Evolutionary conservation across 2,329 filamentous ascomycete genomes (phyloP), one percentile per base, ranked within the genome.

Genomic region (Neofusicoccum cordaticola): DNA sequence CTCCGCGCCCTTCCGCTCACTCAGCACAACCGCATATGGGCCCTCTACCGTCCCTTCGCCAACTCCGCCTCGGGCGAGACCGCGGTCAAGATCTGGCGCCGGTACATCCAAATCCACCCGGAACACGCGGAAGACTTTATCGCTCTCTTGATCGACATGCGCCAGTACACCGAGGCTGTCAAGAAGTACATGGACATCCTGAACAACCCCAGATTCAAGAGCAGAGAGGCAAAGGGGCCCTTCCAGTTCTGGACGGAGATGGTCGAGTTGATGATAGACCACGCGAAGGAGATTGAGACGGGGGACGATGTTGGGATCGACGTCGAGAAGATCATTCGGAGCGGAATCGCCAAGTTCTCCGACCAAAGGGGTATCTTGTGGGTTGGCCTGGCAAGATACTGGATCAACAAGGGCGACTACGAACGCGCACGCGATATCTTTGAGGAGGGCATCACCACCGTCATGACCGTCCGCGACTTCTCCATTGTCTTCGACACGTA

Each of bases 171-270:
- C 1, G 93, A 98, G 74, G 95, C 95, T 4, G 91, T 96, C 63
- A 90, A 90, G 75, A 89, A 90, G 69, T 99, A 97, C 77, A 96
- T 98, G 75, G 87, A 92, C 53, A 89, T 98, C 61, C 84, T 99
- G 71, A 93, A 98, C 81, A 93, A 97, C 71, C 86, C 91, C 2
- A 88, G 88, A 41, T 98, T 99, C 79, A 87, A 88, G 74, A 98
- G 94, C 80, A 97, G 96, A 79, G 88, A 95, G 69, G 91, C 91
- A 66, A 97, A 97, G 78, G 94, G 95, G 0, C 92, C 94, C 67
- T 99, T 96, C 75, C 93, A 99, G 77, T 84, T 99, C 56, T 99
- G 95, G 95, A 95, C 88, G 68, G 95, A 99, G 76, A 96, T 99
- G 92, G 89, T 98, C 41, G 95, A 99, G 72, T 77, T 98, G 68